These are phyloP conservation scores for Sclerotinia subarctica DNA, from an alignment of 2,329 filamentous ascomycete genomes.

Conservation along the genomic window DNA sequence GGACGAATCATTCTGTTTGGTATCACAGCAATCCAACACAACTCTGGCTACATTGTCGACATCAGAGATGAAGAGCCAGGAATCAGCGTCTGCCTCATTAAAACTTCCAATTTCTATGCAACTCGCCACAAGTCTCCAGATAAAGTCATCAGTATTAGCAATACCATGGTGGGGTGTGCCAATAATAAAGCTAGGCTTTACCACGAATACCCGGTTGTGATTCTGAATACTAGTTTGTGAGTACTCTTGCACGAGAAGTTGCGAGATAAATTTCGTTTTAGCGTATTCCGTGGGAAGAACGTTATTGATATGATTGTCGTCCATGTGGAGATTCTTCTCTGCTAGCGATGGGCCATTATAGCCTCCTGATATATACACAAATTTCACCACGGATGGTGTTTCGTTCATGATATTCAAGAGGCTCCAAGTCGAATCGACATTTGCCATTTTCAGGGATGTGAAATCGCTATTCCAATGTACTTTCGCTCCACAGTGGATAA, in stretches of 20 bases:
- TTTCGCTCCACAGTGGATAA: conserved; percentile 76
- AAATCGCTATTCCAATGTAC: conserved; percentile 80
- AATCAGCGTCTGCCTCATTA: conserved; percentile 19
- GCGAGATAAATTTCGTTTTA: conserved; percentile 76
- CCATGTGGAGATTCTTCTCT: conserved; percentile 53
- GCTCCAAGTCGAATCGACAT: conserved; percentile 58
- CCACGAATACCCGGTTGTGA: conserved; percentile 20
- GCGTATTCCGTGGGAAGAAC: conserved; percentile 74
- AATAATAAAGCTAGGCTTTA: conserved; percentile 33
- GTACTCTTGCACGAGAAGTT: conserved; percentile 51
- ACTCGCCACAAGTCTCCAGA: conserved; percentile 32
- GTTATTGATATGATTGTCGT: neutral
- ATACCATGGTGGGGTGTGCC: conserved; percentile 29
- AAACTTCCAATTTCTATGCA: conserved; percentile 26
- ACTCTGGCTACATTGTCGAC: conserved; percentile 24
- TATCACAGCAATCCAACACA: conserved; percentile 12
- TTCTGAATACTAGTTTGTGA: neutral
- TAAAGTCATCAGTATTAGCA: conserved; percentile 33
- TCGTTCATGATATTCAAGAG: conserved; percentile 26
- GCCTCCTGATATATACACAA: conserved; percentile 38
- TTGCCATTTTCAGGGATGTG: conserved; percentile 62
- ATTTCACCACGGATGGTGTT: conserved; percentile 19
- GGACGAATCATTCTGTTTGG: neutral
- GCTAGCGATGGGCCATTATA: conserved; percentile 8
- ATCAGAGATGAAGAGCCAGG: conserved; percentile 28